Percentiles rank a stretch among this genome's conserved stretches.
These are phyloP conservation scores for Hymenoscyphus occultus DNA, from an alignment of 2,329 filamentous ascomycete species.

Conservation along the genomic window DNA sequence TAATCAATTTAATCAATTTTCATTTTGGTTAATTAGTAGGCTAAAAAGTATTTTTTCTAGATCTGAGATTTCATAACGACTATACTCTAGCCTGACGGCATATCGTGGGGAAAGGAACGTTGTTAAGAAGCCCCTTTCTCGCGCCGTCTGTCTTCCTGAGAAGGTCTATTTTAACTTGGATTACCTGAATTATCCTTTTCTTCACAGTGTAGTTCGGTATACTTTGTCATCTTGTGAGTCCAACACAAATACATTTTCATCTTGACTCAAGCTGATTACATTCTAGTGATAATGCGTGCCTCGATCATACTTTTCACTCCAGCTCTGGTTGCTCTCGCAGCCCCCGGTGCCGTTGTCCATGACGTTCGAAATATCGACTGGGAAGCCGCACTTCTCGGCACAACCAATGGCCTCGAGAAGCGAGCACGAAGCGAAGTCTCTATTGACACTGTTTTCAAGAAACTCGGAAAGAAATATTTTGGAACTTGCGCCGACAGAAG, in stretches of 20 bases:
- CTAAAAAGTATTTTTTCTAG: not conserved
- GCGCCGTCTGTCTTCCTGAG: slow-evolving; percentile 7
- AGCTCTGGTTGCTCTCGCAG: slow-evolving; percentile 15
- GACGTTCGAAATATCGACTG: slow-evolving; percentile 19
- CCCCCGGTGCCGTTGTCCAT: slow-evolving; percentile 6
- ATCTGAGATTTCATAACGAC: not conserved
- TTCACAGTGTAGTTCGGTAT: not conserved
- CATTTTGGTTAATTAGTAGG: not conserved
- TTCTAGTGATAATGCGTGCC: slow-evolving; percentile 15
- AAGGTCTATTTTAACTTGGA: not conserved
- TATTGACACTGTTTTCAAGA: slow-evolving; percentile 54
- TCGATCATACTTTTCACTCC: slow-evolving; percentile 18
- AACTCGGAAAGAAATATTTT: slow-evolving; percentile 62
- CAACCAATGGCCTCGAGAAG: slow-evolving; percentile 6
- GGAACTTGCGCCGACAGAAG: slow-evolving; percentile 55
- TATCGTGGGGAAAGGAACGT: not conserved
- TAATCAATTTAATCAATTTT: not conserved
- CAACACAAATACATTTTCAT: not conserved
- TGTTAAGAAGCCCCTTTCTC: not conserved
- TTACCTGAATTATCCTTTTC: not conserved
- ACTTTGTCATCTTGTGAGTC: not conserved
- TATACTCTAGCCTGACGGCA: not conserved
- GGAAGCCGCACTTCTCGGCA: slow-evolving; percentile 21
- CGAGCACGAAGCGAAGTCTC: slow-evolving; percentile 33
- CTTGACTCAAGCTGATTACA: not conserved